Conservation (phyloP, 2,329 filamentous ascomycete genomes). For the Emericellopsis atlantica region DNA sequence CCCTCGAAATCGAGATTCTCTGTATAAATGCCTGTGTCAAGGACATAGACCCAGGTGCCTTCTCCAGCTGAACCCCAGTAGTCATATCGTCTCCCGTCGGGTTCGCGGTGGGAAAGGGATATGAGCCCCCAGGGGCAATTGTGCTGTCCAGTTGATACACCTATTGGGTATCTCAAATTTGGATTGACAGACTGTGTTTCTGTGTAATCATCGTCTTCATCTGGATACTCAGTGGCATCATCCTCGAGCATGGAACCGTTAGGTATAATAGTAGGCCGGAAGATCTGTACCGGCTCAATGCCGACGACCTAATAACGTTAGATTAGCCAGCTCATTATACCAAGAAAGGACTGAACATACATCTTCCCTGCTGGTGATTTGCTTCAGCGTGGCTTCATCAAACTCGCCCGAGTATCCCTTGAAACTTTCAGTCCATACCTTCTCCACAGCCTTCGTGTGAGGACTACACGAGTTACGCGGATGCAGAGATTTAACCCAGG, state of each 20-base stretch:
- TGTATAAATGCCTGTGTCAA: constrained; percentile 40
- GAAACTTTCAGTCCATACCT: constrained; percentile 16
- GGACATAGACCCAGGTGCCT: constrained; percentile 34
- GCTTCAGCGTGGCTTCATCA: constrained; percentile 12
- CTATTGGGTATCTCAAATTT: too few species aligned
- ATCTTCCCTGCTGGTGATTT: constrained; percentile 1
- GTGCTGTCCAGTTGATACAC: constrained; percentile 10
- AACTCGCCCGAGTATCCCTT: constrained; percentile 31
- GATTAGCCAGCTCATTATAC: not conserved
- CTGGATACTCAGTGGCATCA: too few species aligned
- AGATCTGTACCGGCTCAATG: constrained; percentile 17
- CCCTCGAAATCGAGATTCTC: constrained; percentile 30
- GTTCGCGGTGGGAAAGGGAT: constrained; percentile 26
- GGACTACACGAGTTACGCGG: constrained; percentile 39
- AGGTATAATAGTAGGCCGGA: constrained; percentile 4
- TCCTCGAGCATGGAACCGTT: not conserved
- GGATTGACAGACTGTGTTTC: too few species aligned
- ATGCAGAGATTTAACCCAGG: constrained; percentile 34
- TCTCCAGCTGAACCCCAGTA: constrained; percentile 27
- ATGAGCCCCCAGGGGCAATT: constrained; percentile 29
- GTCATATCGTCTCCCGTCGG: constrained; percentile 19
- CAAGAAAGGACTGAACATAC: not conserved
- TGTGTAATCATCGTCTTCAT: too few species aligned
- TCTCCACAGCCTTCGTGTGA: constrained; percentile 22
- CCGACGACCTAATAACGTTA: constrained; percentile 12